Percentiles rank a stretch among this genome's conserved stretches.
Evolutionary conservation across 1,139 yeast species (phyloP).

Genomic region (Candida sanyaensis): DNA sequence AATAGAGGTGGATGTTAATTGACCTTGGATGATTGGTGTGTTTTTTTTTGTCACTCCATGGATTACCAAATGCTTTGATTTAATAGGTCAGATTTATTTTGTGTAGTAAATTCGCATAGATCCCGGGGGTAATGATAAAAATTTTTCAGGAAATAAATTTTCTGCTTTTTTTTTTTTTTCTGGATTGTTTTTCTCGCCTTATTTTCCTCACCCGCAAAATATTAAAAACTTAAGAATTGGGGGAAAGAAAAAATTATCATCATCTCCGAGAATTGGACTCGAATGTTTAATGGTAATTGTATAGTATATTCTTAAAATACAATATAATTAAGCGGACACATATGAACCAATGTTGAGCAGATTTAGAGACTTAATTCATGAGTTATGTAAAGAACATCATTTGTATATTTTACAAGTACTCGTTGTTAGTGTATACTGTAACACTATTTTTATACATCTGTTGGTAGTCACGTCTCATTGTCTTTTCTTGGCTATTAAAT

Average conservation of each 20-base stretch:
- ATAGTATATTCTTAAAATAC: not conserved
- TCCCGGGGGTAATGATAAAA: conserved; percentile 2
- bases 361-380: too few species aligned
- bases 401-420: too few species aligned
- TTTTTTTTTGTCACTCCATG: not conserved
- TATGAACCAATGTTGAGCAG: too few species aligned
- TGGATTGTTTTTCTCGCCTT: not conserved
- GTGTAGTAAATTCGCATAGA: conserved; percentile 4
- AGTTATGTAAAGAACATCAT: too few species aligned
- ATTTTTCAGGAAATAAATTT: not conserved
- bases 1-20: not conserved
- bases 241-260: not conserved
- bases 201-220: not conserved
- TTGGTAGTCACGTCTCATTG: too few species aligned
- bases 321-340: not conserved
- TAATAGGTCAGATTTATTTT: conserved; percentile 7
- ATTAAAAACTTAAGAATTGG: not conserved
- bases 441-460: too few species aligned
- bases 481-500: too few species aligned
- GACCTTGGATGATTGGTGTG: conserved; percentile 2
- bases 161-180: not conserved
- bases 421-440: too few species aligned
- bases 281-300: not conserved
- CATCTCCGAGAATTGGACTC: conserved; percentile 1
- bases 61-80: conserved; percentile 8